phyloP scores from a whole-genome alignment of 164 flowering plant species.

The Piper betle region DNA sequence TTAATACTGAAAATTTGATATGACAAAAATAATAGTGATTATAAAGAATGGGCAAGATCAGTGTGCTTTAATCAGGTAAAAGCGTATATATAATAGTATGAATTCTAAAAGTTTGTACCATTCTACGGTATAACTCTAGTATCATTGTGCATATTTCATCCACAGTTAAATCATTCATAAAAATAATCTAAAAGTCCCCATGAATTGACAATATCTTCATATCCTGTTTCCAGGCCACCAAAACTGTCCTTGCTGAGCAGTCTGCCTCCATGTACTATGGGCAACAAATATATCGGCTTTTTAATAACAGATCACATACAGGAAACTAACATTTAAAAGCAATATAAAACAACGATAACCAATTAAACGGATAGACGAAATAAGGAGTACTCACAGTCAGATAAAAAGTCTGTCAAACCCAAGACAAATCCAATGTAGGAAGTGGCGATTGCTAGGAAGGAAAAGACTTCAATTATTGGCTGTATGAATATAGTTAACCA shows the following conservation, averaged over 20 bases:
- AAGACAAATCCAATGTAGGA: slow-evolving; percentile 89
- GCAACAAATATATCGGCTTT: too few relatives aligned
- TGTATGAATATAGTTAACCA: slow-evolving; percentile 19
- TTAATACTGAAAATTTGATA: slow-evolving; percentile 45
- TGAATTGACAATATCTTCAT: too few relatives aligned
- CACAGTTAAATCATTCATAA: too few relatives aligned
- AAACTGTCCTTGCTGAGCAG: too few relatives aligned
- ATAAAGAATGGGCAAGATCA: neutral
- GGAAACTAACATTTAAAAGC: neutral
- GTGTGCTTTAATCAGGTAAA: neutral
- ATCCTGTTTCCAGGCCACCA: too few relatives aligned
- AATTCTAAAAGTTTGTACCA: too few relatives aligned
- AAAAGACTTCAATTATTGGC: slow-evolving; percentile 79
- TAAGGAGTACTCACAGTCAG: slow-evolving; percentile 60
- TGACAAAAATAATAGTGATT: neutral
- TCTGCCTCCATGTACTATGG: too few relatives aligned
- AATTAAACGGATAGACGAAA: neutral
- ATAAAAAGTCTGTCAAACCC: slow-evolving; percentile 88
- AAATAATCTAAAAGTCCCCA: too few relatives aligned
- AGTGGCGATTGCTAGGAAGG: slow-evolving; percentile 82
- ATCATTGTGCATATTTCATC: too few relatives aligned
- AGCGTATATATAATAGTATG: neutral
- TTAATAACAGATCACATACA: too few relatives aligned
- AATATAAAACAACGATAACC: neutral
- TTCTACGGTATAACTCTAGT: too few relatives aligned